A percentile compares a stretch with the other conserved stretches of the same genome.
Evolutionary conservation across 257 asterid genomes (phyloP).

Genomic region (Linaria vulgaris): DNA sequence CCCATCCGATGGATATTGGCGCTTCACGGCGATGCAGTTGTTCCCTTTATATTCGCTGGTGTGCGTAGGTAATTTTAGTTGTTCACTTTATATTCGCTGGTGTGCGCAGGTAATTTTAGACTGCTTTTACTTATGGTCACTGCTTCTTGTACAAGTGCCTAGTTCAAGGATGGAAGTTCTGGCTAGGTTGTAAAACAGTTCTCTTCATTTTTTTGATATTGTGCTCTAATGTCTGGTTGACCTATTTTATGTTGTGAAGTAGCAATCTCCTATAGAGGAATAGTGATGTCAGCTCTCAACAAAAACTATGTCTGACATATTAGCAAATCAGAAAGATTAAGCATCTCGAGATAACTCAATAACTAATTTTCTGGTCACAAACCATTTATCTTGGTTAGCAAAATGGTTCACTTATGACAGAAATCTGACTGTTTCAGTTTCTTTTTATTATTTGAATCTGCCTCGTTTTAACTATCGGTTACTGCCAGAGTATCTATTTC

Average conservation of each 20-base stretch:
- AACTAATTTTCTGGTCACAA: not conserved
- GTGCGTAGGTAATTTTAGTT: slow-evolving; percentile 56
- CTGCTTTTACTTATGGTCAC: not conserved
- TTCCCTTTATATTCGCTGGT: slow-evolving; percentile 85
- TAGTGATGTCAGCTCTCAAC: not conserved
- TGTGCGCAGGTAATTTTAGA: too few relatives aligned
- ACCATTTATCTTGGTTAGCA: not conserved
- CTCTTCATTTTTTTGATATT: not conserved
- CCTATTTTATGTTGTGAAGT: not conserved
- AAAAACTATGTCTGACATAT: slow-evolving; percentile 4
- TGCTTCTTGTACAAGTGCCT: not conserved
- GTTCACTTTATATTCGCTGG: too few relatives aligned
- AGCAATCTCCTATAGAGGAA: slow-evolving; percentile 6
- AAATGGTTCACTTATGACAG: slow-evolving; percentile 4
- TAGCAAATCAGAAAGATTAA: slow-evolving; percentile 6
- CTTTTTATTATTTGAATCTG: not conserved
- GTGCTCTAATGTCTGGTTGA: not conserved
- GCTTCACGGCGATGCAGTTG: slow-evolving; percentile 72
- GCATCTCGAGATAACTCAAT: slow-evolving; percentile 6
- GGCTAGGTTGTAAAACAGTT: not conserved
- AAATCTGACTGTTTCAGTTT: not conserved
- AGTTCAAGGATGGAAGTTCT: not conserved
- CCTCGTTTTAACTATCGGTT: not conserved
- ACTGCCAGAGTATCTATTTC: not conserved
- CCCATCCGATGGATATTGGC: slow-evolving; percentile 98